A percentile compares a stretch with the other conserved stretches of the same genome.
Evolutionary conservation across 345 rosid genomes (phyloP).

Genomic region (Syzygium oleosum): DNA sequence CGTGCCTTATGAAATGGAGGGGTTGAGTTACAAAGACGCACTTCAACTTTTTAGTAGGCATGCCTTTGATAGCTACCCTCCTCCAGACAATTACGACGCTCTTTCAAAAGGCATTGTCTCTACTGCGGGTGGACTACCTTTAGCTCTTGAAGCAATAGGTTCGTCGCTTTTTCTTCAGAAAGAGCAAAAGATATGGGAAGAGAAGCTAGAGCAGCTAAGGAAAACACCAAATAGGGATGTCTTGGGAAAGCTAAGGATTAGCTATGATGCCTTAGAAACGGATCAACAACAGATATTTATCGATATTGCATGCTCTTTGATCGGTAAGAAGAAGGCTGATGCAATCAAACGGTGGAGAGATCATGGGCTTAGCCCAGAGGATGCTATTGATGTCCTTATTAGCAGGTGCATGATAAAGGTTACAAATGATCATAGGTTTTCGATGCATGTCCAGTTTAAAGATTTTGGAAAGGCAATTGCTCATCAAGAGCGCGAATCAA

Average conservation of each 20-base stretch:
- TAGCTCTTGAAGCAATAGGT: background rate
- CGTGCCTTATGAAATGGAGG: fast-evolving
- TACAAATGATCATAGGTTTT: background rate
- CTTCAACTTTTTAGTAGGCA: background rate
- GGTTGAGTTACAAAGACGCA: background rate
- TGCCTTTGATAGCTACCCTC: fast-evolving
- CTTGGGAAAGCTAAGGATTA: background rate
- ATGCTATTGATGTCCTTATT: background rate
- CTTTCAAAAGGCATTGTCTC: background rate
- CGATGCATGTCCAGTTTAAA: background rate
- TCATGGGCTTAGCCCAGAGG: background rate
- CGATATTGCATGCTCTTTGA: background rate
- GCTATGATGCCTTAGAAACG: background rate
- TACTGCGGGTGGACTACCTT: background rate
- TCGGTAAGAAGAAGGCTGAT: background rate
- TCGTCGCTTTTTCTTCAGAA: background rate
- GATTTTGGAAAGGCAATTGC: background rate
- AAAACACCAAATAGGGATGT: background rate
- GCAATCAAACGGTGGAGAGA: background rate
- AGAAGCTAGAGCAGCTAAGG: background rate
- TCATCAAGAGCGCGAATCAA: background rate
- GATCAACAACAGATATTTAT: background rate
- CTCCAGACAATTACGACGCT: fast-evolving
- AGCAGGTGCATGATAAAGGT: background rate
- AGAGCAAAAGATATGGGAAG: fast-evolving